These are phyloP conservation scores for Fereydounia khargensis DNA, from an alignment of 1,284 basidiomycete species.

Conservation along the genomic window DNA sequence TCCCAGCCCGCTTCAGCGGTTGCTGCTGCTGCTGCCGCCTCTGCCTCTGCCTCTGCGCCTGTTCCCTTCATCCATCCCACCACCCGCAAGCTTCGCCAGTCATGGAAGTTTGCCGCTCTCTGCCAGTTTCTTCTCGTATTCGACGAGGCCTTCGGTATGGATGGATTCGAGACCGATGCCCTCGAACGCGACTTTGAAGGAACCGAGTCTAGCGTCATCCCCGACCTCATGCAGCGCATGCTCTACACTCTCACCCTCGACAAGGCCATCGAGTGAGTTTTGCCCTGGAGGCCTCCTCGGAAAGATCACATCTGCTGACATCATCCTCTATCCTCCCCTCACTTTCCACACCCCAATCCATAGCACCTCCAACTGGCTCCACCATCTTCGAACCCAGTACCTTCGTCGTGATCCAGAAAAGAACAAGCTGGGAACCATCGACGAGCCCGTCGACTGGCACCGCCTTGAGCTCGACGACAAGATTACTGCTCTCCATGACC, in stretches of 20 bases:
- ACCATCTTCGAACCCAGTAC: slow-evolving; percentile 33
- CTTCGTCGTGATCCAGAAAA: slow-evolving; percentile 21
- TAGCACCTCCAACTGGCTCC: slow-evolving; percentile 35
- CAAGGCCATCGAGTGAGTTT: slow-evolving; percentile 60
- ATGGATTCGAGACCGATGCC: slow-evolving; percentile 48
- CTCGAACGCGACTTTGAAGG: slow-evolving; percentile 62
- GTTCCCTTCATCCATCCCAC: too few species aligned
- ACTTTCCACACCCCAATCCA: too few species aligned
- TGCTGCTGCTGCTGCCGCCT: slow-evolving; percentile 23
- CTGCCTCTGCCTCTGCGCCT: slow-evolving; percentile 10
- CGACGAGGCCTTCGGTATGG: slow-evolving; percentile 53
- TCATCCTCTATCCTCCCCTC: too few species aligned
- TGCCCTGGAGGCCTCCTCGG: too few species aligned
- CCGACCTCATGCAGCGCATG: slow-evolving; percentile 60
- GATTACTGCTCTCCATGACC: slow-evolving; percentile 50
- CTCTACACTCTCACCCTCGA: slow-evolving; percentile 62
- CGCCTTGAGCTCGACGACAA: slow-evolving; percentile 60
- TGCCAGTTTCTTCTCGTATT: slow-evolving; percentile 56
- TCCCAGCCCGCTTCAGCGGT: too few species aligned
- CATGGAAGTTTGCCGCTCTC: slow-evolving; percentile 54
- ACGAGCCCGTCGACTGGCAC: slow-evolving; percentile 58
- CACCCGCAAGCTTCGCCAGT: slow-evolving; percentile 36
- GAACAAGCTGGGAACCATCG: slow-evolving; percentile 33
- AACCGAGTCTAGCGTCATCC: slow-evolving; percentile 58
- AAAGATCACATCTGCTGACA: too few species aligned